Base-by-base conservation (phyloP, 2,329 filamentous ascomycete genomes). In the Fusarium papillatum region DNA sequence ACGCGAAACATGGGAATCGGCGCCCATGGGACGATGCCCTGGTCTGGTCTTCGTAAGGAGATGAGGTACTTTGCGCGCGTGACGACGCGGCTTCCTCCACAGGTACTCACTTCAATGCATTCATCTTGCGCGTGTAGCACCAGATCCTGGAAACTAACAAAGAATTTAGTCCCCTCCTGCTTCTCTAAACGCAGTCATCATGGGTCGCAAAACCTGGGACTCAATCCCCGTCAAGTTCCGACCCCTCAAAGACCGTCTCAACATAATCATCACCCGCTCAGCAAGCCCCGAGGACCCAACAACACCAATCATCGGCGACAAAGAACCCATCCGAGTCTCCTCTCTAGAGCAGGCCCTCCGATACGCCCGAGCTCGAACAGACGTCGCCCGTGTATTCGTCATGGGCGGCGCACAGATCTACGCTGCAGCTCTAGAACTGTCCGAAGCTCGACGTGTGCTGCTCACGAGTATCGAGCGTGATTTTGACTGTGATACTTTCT, bases 121-220 rank as follows among this genome's bases (percentile, higher is more conserved):
- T 16, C n/a, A 38, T 4, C 24, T 17, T 7, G 34, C 41, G 19
- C 13, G 13, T 22, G 22, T 34, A 41, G 39, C 17, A 57, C 50
- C 6, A 59, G 13, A 29, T 50, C n/a, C 6, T 19, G 4, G 7
- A 24, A 38, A n/a, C 16, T 65, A 8, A 34, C 39, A 64, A 24
- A 72, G 19, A 19, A 7, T 29, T 1, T 61, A 85, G 84, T 72
- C 80, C 6, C 78, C 84, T 3, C 69, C 84, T 10, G 75, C 81
- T 1, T 78, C 85, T 50, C 69, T 86, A 76, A 96, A 96, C 83
- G 94, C 95, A 22, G 95, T 98, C 64, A 93, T 99, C 78, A 99
- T 99, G 97, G 97, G 97, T 71, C 94, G 97, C 81, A 98, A 97
- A 85, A 99, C 97, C 0, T 99, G 96, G 93, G 95, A 98, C 64